Evolutionary conservation across 2,329 filamentous ascomycete species (phyloP).

Genomic region (Clarireedia sp.): DNA sequence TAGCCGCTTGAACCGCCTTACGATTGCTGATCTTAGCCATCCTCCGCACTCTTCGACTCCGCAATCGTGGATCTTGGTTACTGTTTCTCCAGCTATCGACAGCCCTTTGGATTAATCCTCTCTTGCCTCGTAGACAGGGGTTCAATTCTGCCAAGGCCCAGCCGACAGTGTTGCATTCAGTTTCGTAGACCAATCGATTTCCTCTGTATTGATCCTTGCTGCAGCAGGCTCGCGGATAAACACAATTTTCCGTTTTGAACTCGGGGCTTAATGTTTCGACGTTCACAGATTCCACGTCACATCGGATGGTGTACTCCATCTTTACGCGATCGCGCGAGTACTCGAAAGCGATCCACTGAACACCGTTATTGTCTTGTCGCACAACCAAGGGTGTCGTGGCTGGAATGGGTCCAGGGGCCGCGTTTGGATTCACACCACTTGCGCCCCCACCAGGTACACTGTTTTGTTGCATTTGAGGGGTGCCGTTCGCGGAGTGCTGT

Average conservation of each 20-base stretch:
- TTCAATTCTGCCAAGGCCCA: slow-evolving; percentile 96
- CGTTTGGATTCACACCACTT: slow-evolving; percentile 69
- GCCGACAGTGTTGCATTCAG: slow-evolving; percentile 98
- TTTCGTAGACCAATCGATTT: slow-evolving; percentile 93
- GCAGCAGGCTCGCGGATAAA: slow-evolving; percentile 92
- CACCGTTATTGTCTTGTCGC: slow-evolving; percentile 88
- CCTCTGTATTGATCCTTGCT: slow-evolving; percentile 93
- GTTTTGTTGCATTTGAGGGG: slow-evolving; percentile 37
- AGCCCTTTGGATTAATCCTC: slow-evolving; percentile 90
- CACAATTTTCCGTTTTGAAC: slow-evolving; percentile 97
- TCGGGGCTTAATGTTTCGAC: slow-evolving; percentile 77
- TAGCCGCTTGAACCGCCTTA: slow-evolving; percentile 55
- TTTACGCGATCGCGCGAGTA: slow-evolving; percentile 96
- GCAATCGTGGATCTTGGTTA: slow-evolving; percentile 87
- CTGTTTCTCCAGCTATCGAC: slow-evolving; percentile 99
- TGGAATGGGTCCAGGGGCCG: slow-evolving; percentile 90
- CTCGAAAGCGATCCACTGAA: slow-evolving; percentile 98
- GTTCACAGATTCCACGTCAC: slow-evolving; percentile 93
- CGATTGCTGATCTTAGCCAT: slow-evolving; percentile 95
- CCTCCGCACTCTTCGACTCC: slow-evolving; percentile 83
- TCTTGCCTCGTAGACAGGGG: slow-evolving; percentile 81
- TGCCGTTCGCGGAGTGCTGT: slow-evolving; percentile 32
- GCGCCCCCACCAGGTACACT: slow-evolving; percentile 34
- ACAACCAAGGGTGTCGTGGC: slow-evolving; percentile 93
- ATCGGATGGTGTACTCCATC: slow-evolving; percentile 99